A percentile compares a stretch with the other conserved stretches of the same genome.
Conservation (phyloP, 2,329 filamentous ascomycete genomes). For the Furcasterigmium furcatum region DNA sequence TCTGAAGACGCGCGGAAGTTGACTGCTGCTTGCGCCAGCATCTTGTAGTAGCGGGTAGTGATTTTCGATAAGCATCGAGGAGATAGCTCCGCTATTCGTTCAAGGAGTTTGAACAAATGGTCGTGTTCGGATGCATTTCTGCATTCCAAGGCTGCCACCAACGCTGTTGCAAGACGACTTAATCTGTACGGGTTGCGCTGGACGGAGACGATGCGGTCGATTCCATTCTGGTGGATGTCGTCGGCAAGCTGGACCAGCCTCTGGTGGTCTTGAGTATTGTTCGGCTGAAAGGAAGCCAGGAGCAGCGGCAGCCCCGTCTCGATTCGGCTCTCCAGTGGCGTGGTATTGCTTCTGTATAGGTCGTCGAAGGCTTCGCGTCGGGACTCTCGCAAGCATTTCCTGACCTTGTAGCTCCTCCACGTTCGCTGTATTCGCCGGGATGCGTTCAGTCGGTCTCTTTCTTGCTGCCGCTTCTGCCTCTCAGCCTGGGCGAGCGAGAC, state of each 20-base stretch:
- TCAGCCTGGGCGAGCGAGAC: conserved; percentile 86
- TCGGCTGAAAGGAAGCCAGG: conserved; percentile 44
- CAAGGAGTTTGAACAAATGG: conserved; percentile 28
- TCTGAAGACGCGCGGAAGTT: not conserved
- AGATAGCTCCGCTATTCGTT: conserved; percentile 22
- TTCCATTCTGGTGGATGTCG: conserved; percentile 35
- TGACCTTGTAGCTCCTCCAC: conserved; percentile 75
- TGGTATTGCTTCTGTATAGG: conserved; percentile 39
- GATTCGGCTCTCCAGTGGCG: conserved; percentile 27
- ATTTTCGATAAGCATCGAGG: conserved; percentile 22
- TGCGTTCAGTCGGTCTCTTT: conserved; percentile 74
- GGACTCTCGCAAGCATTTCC: conserved; percentile 52
- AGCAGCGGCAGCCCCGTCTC: conserved; percentile 43
- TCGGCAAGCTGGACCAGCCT: conserved; percentile 42
- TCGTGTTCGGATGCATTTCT: conserved; percentile 14
- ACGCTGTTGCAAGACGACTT: conserved; percentile 27
- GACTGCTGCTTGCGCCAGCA: conserved; percentile 29
- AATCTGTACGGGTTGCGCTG: conserved; percentile 24
- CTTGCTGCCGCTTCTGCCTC: conserved; percentile 73
- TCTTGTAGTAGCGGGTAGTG: conserved; percentile 33
- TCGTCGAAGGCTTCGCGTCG: conserved; percentile 63
- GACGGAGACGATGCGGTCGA: conserved; percentile 28
- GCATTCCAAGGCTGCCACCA: conserved; percentile 29
- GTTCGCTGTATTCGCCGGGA: conserved; percentile 70
- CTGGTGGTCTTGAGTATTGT: conserved; percentile 40